A percentile compares a stretch with the other conserved stretches of the same genome.
These are phyloP conservation scores for Aspergillus uvarum DNA, from an alignment of 2,329 filamentous ascomycete species.

Conservation along the genomic window DNA sequence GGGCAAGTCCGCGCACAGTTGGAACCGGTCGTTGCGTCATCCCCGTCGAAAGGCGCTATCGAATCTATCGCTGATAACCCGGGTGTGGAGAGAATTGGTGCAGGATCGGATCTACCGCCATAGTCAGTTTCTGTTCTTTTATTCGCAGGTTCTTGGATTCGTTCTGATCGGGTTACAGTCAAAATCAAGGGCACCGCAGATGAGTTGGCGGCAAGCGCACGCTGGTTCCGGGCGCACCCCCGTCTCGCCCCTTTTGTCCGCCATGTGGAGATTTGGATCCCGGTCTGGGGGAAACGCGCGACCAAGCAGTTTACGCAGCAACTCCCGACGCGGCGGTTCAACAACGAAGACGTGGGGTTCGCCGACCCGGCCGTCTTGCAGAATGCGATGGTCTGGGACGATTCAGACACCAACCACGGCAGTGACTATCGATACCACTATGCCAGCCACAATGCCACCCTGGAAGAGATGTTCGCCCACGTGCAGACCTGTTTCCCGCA, in stretches of 20 bases:
- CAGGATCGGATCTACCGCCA: constrained; percentile 73
- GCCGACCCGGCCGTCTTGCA: constrained; percentile 25
- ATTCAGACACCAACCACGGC: constrained; percentile 24
- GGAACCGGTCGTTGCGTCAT: constrained; percentile 65
- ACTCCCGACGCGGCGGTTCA: constrained; percentile 25
- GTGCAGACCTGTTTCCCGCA: constrained; percentile 60
- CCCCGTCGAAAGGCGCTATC: constrained; percentile 67
- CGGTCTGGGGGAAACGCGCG: constrained; percentile 63
- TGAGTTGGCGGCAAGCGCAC: constrained; percentile 59
- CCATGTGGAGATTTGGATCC: constrained; percentile 76
- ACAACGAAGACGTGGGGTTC: constrained; percentile 24
- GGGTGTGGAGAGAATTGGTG: constrained; percentile 65
- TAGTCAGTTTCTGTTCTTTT: constrained; percentile 36
- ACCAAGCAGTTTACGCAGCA: constrained; percentile 47
- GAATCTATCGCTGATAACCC: constrained; percentile 59
- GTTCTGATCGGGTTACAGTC: constrained; percentile 42
- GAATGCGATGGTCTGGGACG: constrained; percentile 27
- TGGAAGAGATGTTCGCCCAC: constrained; percentile 69
- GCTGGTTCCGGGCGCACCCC: constrained; percentile 60
- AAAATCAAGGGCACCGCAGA: constrained; percentile 70
- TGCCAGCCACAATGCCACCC: constrained; percentile 62
- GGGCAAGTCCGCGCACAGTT: constrained; percentile 56
- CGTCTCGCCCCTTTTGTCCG: constrained; percentile 65
- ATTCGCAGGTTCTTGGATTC: not conserved
- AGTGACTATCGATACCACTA: constrained; percentile 34